phyloP scores from a whole-genome alignment of 371 early-diverging fungal species.

The Mortierella polycephala region DNA sequence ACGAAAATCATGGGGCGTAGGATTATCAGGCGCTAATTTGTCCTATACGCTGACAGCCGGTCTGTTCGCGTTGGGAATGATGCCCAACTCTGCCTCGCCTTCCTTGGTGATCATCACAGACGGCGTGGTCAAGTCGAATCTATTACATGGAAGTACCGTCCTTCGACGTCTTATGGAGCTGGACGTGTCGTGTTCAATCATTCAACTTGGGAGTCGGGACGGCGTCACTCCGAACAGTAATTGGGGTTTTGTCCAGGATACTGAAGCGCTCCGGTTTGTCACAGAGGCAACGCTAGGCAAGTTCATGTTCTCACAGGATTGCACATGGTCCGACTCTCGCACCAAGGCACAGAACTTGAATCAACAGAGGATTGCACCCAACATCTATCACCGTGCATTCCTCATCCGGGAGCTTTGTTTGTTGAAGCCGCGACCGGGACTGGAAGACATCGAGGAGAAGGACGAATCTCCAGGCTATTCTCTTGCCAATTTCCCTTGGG shows the following conservation, averaged over 20 bases:
- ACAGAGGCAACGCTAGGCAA: constrained; percentile 82
- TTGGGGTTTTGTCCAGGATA: constrained; percentile 91
- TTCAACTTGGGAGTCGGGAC: constrained; percentile 84
- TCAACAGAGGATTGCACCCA: constrained; percentile 59
- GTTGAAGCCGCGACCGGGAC: constrained; percentile 57
- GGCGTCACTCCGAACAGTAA: constrained; percentile 82
- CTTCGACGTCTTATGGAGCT: constrained; percentile 67
- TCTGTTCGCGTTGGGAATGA: constrained; percentile 71
- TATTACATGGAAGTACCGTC: constrained; percentile 57
- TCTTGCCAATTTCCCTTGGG: constrained; percentile 88
- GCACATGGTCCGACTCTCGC: constrained; percentile 30
- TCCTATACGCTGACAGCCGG: constrained; percentile 77
- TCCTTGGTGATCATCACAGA: constrained; percentile 85
- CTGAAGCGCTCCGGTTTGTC: constrained; percentile 84
- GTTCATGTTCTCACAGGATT: constrained; percentile 82
- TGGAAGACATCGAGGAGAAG: constrained; percentile 38
- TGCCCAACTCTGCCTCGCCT: constrained; percentile 74
- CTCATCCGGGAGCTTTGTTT: constrained; percentile 74
- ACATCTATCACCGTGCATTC: constrained; percentile 83
- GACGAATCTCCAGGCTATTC: constrained; percentile 45
- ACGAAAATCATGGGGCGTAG: constrained; percentile 69
- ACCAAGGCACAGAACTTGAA: constrained; percentile 6
- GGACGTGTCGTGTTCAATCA: constrained; percentile 76
- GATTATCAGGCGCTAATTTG: constrained; percentile 65
- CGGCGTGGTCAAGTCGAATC: constrained; percentile 80